Conservation (phyloP, 2,329 filamentous ascomycete species). For the Colletotrichum agaves region DNA sequence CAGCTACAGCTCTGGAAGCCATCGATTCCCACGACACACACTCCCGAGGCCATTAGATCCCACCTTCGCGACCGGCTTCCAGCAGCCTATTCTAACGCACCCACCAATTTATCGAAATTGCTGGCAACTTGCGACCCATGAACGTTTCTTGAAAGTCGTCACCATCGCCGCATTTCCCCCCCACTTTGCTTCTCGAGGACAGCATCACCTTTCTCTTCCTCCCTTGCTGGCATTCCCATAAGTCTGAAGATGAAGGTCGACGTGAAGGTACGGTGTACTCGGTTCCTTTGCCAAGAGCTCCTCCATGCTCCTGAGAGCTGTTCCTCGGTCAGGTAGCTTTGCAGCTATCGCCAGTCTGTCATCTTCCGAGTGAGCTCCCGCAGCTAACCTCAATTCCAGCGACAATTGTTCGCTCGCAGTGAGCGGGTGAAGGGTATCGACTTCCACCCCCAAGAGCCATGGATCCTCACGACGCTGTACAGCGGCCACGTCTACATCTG, state of each 20-base stretch:
- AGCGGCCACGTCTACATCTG: constrained; percentile 97
- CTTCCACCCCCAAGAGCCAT: constrained; percentile 96
- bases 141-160: constrained; percentile 11
- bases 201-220: constrained; percentile 28
- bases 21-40: constrained; percentile 35
- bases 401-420: constrained; percentile 75
- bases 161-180: constrained; percentile 29
- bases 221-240: constrained; percentile 30
- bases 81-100: constrained; percentile 14
- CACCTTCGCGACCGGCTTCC: constrained; percentile 35
- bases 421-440: constrained; percentile 98
- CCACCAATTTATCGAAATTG: neutral
- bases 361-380: constrained; percentile 18
- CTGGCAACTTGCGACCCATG: constrained; percentile 20
- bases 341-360: constrained; percentile 12
- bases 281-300: neutral
- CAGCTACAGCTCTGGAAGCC: constrained; percentile 39
- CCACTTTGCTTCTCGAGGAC: constrained; percentile 35
- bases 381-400: constrained; percentile 44
- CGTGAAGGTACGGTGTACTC: constrained; percentile 33
- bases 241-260: constrained; percentile 38
- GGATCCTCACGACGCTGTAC: constrained; percentile 95
- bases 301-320: neutral
- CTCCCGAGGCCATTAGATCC: constrained; percentile 15
- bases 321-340: constrained; percentile 5